Evolutionary conservation across 805 yeast genomes (phyloP), one percentile per base, ranked within the genome.

Genomic region (Barnettozyma sp.): DNA sequence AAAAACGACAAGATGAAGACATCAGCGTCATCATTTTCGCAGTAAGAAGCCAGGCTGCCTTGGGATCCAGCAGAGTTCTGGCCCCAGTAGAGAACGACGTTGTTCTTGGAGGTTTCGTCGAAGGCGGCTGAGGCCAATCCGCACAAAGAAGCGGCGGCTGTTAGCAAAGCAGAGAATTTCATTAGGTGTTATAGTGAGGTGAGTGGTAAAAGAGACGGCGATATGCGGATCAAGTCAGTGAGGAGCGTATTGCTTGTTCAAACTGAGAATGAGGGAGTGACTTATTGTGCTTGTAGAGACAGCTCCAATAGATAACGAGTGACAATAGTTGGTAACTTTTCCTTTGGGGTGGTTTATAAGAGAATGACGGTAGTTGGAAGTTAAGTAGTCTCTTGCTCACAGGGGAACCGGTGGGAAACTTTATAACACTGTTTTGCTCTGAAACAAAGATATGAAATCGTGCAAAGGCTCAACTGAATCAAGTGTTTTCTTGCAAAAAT

Each of bases 11-110:
- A 52, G 10, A 87, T 52, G 38, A 81, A 65, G 35, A 83, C 76
- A 48, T 84, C 94, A 18, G 83, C 86, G 32, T 75, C 69, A 37
- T 74, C 72, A 34, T 76, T 66, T 40, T 66, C 63, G 67, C 96
- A 86, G 64, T 84, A 84, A 32, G 66, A 59, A 40, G 65, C 55
- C 21, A 63, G 39, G 2, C 54, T 43, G 38, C 62, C 60, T 47
- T 73, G 78, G 9, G 66, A 53, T 7, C 84, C 84, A n/a, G 72
- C 78, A 12, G 90, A 76, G 49, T 74, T 73, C 60, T 86, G 95
- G 36, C 96, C 95, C 95, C 95, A 86, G 61, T 86, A 86, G 7
- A 82, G 67, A 16, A 81, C 95, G 25, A 85, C 73, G 45, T 83
- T 82, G 22, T 66, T 52, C 31, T 70, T 65, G 23, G 76, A 56